Conservation (phyloP, 1,284 basidiomycete genomes). For the Entoloma clypeatum region DNA sequence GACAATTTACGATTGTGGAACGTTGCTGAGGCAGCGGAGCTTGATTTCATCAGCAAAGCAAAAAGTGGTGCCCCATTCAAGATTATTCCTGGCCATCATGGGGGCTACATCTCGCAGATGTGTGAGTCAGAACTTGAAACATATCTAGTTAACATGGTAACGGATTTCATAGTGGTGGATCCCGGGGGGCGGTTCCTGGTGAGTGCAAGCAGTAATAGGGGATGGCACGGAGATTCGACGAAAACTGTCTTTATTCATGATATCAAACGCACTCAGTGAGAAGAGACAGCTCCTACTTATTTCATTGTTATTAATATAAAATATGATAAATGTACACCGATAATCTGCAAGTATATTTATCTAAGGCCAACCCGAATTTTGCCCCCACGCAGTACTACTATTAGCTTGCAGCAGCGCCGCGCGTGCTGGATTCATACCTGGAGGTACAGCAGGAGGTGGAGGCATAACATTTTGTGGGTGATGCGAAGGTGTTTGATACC, state of each 20-base stretch:
- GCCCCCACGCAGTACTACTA: constrained; percentile 25
- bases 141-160: constrained; percentile 19
- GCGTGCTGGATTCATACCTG: constrained; percentile 61
- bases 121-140: constrained; percentile 45
- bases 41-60: constrained; percentile 53
- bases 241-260: constrained; percentile 88
- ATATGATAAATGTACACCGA: constrained; percentile 14
- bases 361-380: constrained; percentile 22
- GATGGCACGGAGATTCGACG: constrained; percentile 91
- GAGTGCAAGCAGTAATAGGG: constrained; percentile 90
- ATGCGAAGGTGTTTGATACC: constrained; percentile 61
- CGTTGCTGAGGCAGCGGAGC: constrained; percentile 70
- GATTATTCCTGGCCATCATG: constrained; percentile 96
- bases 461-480: constrained; percentile 41
- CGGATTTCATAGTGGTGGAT: constrained; percentile 69
- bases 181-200: constrained; percentile 82
- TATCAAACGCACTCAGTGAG: constrained; percentile 50
- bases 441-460: constrained; percentile 40
- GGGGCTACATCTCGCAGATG: constrained; percentile 89
- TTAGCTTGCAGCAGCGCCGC: constrained; percentile 60
- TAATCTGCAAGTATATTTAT: constrained; percentile 3
- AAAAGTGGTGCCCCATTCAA: constrained; percentile 82
- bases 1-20: constrained; percentile 97
- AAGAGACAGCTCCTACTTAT: background rate
- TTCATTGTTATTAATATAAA: constrained; percentile 3